Base-by-base conservation (phyloP, 345 rosid genomes). In the Eutrema yunnanense region DNA sequence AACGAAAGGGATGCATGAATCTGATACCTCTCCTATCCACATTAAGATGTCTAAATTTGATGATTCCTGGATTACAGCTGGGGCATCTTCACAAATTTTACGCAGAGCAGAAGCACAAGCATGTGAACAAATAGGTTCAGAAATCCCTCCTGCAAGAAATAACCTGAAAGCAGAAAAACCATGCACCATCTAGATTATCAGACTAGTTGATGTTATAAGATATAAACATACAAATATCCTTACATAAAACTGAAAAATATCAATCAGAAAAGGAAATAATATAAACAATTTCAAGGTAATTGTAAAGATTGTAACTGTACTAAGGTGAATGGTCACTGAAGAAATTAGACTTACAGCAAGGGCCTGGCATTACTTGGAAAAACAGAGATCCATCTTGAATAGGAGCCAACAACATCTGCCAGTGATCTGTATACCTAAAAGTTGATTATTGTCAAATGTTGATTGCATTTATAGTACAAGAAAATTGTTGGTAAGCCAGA, bases 381-480 rank as follows among this genome's bases (percentile, higher is more conserved):
- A 73, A 85, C 66, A 79, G 92, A 82, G 70, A 94, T 84, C 92
- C 88, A 94, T 83, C 86, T 90, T 63, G 98, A 90, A 82, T 86
- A 94, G 67, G 98, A 94, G 78, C 97, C 98, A 78, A 90, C 80
- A 79, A 89, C 90, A 62, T 94, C 92, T 33, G 98, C 92, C 65
- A 91, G 88, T 55, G 97, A 86, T 80, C 90, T 91, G 83, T 86
- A 88, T 65, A 94, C 97, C 98, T 94, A 83, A 71, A 86, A 81
- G 73, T 76, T 62, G 54, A 74, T 37, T n/a, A 55, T 33, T 53
- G 68, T 53, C 63, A 77, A 44, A 51, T 55, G 63, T 58, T 71
- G 73, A 77, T 65, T 71, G 38, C 67, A 65, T 58, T 50, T 50
- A 71, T 36, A 65, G 48, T 57, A 56, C 33, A 34, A 58, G 60